Conservation (phyloP, 257 asterid species). For the Ophiorrhiza pumila region DNA sequence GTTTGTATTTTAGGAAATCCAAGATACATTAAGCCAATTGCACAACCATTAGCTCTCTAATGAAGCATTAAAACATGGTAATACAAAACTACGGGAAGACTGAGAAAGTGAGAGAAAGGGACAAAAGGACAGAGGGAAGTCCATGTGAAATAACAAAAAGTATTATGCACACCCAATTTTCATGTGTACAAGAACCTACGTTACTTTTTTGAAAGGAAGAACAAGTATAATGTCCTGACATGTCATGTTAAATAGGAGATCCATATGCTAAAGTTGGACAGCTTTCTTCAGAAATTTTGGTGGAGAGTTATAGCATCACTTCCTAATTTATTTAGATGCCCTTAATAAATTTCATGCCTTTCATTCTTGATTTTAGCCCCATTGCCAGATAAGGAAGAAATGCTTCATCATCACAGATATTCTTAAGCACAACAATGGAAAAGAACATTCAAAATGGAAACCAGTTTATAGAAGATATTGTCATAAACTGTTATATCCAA, state of each 20-base stretch:
- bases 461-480: constrained; percentile 4
- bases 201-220: neutral
- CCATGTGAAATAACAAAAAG: neutral
- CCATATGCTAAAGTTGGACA: neutral
- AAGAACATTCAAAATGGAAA: neutral
- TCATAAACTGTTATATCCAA: neutral
- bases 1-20: neutral
- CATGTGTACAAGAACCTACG: neutral
- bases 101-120: too few species aligned
- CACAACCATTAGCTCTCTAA: neutral
- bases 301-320: neutral
- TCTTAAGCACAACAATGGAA: constrained; percentile 3
- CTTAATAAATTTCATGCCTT: neutral
- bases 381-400: neutral
- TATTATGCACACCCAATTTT: neutral
- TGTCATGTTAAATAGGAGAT: neutral
- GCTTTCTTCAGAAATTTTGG: neutral
- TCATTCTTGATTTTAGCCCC: neutral
- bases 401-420: neutral
- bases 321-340: neutral
- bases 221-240: neutral
- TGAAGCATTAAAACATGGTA: neutral
- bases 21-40: neutral
- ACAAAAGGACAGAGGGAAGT: neutral
- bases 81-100: neutral